phyloP scores from a whole-genome alignment of 108 stramenopile genomes.

The Nannochloropsis oceanica region DNA sequence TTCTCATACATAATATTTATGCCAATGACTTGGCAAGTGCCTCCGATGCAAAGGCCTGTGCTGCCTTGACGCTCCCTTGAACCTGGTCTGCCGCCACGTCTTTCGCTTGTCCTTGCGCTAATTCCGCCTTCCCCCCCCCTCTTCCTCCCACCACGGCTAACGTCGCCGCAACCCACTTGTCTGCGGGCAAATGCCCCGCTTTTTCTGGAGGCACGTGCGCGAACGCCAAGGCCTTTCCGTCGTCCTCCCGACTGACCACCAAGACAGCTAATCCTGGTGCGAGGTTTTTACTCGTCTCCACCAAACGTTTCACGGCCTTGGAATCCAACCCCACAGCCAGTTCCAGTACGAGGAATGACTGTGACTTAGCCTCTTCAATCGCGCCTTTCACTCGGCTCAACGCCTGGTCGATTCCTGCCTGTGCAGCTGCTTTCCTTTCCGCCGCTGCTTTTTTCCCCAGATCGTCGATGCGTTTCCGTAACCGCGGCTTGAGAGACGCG shows the following conservation, averaged over 20 bases:
- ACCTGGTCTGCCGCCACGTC: not conserved
- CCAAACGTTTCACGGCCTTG: constrained; percentile 25
- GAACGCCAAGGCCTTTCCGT: not conserved
- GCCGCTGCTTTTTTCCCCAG: constrained; percentile 50
- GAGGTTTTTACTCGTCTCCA: constrained; percentile 11
- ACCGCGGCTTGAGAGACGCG: constrained; percentile 47
- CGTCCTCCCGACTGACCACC: constrained; percentile 10
- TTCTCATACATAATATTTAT: not conserved
- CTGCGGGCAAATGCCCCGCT: constrained; percentile 8
- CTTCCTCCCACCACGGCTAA: constrained; percentile 23
- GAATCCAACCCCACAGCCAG: constrained; percentile 21
- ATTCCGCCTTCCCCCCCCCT: constrained; percentile 26
- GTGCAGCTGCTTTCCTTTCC: constrained; percentile 57
- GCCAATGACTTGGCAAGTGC: not conserved
- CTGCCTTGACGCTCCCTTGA: not conserved
- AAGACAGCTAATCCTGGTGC: constrained; percentile 24
- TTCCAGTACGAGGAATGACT: not conserved
- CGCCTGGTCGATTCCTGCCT: constrained; percentile 38
- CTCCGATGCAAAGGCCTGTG: constrained; percentile 1
- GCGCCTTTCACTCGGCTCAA: constrained; percentile 70
- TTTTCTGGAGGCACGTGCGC: not conserved
- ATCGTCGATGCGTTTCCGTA: not conserved
- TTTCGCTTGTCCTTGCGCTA: constrained; percentile 30
- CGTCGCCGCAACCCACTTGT: constrained; percentile 24
- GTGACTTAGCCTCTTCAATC: constrained; percentile 13